These are phyloP conservation scores for Dactylellina leptospora DNA, from an alignment of 2,329 filamentous ascomycete species.

Conservation along the genomic window DNA sequence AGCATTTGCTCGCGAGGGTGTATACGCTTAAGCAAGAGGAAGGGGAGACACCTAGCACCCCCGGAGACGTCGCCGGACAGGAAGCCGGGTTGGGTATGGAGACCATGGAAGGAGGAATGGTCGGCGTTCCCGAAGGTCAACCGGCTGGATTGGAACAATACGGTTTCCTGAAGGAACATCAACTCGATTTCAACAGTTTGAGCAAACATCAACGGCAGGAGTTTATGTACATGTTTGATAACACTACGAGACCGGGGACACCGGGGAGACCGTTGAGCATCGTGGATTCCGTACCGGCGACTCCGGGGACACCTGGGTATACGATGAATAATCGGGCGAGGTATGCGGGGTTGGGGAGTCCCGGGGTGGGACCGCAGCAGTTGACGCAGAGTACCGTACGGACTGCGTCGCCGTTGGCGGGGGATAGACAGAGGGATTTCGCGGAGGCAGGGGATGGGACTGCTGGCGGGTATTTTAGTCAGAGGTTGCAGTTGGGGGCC, in stretches of 20 bases:
- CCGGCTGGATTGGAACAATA: constrained; percentile 38
- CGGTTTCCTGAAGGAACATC: constrained; percentile 38
- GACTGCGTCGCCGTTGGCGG: constrained; percentile 26
- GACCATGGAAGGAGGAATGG: constrained; percentile 34
- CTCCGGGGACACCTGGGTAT: constrained; percentile 10
- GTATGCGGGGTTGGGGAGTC: neutral
- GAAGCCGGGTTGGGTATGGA: constrained; percentile 8
- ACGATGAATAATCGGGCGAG: neutral
- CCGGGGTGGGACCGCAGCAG: neutral
- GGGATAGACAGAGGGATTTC: neutral
- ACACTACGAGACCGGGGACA: constrained; percentile 17
- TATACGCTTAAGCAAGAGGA: constrained; percentile 83
- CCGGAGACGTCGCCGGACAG: neutral
- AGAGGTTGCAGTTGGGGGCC: neutral
- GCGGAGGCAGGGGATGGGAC: neutral
- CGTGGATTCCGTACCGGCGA: constrained; percentile 11
- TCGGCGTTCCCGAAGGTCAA: neutral
- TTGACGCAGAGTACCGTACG: neutral
- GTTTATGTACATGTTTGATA: constrained; percentile 33
- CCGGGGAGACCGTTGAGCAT: constrained; percentile 3
- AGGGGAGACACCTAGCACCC: constrained; percentile 61
- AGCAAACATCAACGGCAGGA: constrained; percentile 22
- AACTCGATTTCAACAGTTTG: constrained; percentile 36
- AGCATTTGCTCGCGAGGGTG: constrained; percentile 83
- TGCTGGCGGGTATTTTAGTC: constrained; percentile 6